Evolutionary conservation across 208 protist species (phyloP), one percentile per base, ranked within the genome.

Genomic region (Phytomonas sp.): DNA sequence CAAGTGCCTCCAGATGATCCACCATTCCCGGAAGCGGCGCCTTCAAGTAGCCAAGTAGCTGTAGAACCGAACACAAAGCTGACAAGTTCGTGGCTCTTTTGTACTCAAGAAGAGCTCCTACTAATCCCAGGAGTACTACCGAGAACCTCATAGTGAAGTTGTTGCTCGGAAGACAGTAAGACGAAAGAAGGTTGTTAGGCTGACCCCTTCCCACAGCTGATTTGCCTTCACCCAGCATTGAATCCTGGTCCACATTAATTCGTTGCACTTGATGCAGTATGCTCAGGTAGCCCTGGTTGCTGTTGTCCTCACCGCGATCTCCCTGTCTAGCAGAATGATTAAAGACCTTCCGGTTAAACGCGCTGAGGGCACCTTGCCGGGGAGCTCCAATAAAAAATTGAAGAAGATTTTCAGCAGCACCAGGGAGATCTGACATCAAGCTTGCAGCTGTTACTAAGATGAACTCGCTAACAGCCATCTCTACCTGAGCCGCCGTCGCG

Each of bases 11-110:
- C 28, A 69, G 40, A 31, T 70, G 62, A 28, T 30, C 17, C 6
- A 62, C 60, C 29, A 84, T 69, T 15, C 63, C 51, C 8, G 80
- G 80, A 31, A 82, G 77, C 17, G 71, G 33, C 6, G 72, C 72
- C 15, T 72, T 74, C 30, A 76, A 68, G 43, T 65, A 70, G 4
- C 67, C 73, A 6, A 91, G 74, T 34, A 87, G 61, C 40, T 68
- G 71, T 26, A 26, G 13, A 56, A 56, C 6, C 20, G 46, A 56
- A 26, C 46, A 56, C 46, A 56, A 56, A 56, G 46, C 46, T 26
- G 46, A 56, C 46, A 56, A 56, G 20, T 56, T 56, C 6, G 46
- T 9, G 46, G 11, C 20, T 23, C 5, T 56, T 56, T 56, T 56
- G 20, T 26, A 56, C 20, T 26, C 4, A 23, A 56, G 46, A 56